Base-by-base conservation (phyloP, 208 protist genomes). In the Wallacemonas collosoma region DNA sequence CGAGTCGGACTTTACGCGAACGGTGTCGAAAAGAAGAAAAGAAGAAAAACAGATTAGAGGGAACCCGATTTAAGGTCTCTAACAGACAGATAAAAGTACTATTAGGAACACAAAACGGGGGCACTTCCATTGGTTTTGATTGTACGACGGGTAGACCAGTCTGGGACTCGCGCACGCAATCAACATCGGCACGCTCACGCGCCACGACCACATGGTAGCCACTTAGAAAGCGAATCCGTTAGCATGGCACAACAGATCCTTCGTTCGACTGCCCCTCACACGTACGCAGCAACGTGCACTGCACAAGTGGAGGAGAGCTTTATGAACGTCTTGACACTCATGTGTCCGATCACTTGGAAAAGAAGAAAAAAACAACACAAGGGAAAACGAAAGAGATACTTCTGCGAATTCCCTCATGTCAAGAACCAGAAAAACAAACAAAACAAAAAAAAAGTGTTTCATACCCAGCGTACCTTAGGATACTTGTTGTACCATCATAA, bases 301-400 rank as follows among this genome's bases (percentile, higher is more conserved):
- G 14, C 12, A 56, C 14, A 56, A 5, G 8, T 56, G 26, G 26
- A 26, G 26, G 26, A 26, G 26, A 26, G 26, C 26, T 26, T 26
- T 26, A 26, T 26, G 26, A 26, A 26, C 26, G 26, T 26, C 26
- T 26, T 26, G 26, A 26, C 26, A 26, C 26, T 26, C 26, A 26
- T 26, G 0, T 26, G 26, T 26, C 26, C 26, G 26, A 26, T 26
- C 26, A 26, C 26, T 26, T 26, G 26, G n/a, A 64, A 64, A 44
- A 64, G 51, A 67, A 67, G 15, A 50, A 67, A 14, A 67, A 51
- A 44, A 48, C 5, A 26, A 67, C 5, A 67, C 3, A 67, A 11
- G 17, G 26, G 51, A 12, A 62, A 41, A 62, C 8, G 43, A 41
- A 69, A 64, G 8, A 48, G 35, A 64, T 64, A 64, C 53, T 26